A percentile compares a stretch with the other conserved stretches of the same genome.
phyloP scores from a whole-genome alignment of 345 rosid species.

The Nasturtium officinale region DNA sequence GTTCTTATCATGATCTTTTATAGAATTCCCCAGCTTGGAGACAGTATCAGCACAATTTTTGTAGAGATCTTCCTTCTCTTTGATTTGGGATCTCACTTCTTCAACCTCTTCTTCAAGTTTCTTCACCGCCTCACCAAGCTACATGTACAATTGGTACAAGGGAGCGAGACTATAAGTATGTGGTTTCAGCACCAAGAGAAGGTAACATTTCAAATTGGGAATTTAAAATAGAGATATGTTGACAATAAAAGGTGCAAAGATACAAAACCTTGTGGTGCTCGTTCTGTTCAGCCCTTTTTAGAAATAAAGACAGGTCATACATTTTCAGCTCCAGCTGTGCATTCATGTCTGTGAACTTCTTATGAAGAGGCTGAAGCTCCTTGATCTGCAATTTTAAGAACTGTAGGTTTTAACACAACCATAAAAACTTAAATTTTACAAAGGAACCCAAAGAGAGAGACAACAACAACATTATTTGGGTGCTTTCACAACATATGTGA shows the following conservation, averaged over 20 bases:
- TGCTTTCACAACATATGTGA: constrained; percentile 22
- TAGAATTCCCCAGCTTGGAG: constrained; percentile 68
- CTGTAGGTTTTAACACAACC: constrained; percentile 9
- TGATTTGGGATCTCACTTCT: constrained; percentile 59
- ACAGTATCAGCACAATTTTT: constrained; percentile 58
- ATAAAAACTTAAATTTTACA: not conserved
- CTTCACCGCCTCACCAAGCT: constrained; percentile 82
- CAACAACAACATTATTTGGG: not conserved
- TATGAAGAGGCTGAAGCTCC: constrained; percentile 72
- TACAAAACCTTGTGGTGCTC: constrained; percentile 84
- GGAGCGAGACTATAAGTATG: constrained; percentile 2
- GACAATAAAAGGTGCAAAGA: constrained; percentile 2
- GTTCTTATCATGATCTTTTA: constrained; percentile 76
- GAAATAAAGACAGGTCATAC: constrained; percentile 83
- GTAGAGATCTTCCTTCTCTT: constrained; percentile 63
- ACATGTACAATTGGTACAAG: constrained; percentile 25
- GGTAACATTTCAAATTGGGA: constrained; percentile 5
- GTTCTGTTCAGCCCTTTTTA: constrained; percentile 87
- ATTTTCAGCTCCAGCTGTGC: constrained; percentile 79
- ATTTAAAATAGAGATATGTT: not conserved
- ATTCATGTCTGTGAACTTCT: constrained; percentile 65
- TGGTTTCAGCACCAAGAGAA: not conserved
- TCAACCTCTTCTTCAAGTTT: constrained; percentile 77
- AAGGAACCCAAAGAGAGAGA: constrained; percentile 12
- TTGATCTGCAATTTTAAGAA: constrained; percentile 61